These are phyloP conservation scores for Arthrobotrys entomopaga DNA, from an alignment of 2,329 filamentous ascomycete species.

Conservation along the genomic window DNA sequence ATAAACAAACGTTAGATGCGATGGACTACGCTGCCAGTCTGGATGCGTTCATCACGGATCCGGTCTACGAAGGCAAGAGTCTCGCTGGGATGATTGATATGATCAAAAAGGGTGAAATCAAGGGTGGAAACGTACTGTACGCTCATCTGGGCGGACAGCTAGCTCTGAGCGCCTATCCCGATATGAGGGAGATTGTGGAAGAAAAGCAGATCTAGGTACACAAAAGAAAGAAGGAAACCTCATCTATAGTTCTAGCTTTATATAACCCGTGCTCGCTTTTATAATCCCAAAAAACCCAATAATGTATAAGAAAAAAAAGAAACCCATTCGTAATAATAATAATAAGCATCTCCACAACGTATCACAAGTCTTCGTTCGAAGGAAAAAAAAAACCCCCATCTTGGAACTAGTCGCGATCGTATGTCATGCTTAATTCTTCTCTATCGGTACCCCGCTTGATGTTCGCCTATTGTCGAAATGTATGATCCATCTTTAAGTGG, in stretches of 20 bases:
- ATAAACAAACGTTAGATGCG: conserved; percentile 72
- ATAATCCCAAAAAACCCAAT: too few species aligned
- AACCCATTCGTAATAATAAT: too few species aligned
- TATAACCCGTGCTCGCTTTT: too few species aligned
- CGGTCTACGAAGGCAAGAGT: conserved; percentile 80
- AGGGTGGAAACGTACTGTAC: conserved; percentile 74
- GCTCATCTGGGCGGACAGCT: conserved; percentile 77
- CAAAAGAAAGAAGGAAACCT: too few species aligned
- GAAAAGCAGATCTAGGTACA: conserved; percentile 21
- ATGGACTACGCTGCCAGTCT: conserved; percentile 75
- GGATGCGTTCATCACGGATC: conserved; percentile 79
- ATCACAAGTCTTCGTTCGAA: too few species aligned
- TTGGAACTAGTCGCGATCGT: not conserved
- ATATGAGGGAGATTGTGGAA: conserved; percentile 43
- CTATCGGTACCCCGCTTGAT: conserved; percentile 13
- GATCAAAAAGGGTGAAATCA: conserved; percentile 72
- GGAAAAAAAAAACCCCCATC: too few species aligned
- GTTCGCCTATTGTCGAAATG: conserved; percentile 25
- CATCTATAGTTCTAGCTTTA: conserved; percentile 3
- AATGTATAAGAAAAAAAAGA: too few species aligned
- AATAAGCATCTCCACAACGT: too few species aligned
- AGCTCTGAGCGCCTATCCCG: conserved; percentile 69
- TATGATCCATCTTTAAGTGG: conserved; percentile 20
- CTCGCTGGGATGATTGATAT: conserved; percentile 77
- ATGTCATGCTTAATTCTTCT: conserved; percentile 8